phyloP scores from a whole-genome alignment of 768 basidiomycete genomes.

The Suillus subluteus region DNA sequence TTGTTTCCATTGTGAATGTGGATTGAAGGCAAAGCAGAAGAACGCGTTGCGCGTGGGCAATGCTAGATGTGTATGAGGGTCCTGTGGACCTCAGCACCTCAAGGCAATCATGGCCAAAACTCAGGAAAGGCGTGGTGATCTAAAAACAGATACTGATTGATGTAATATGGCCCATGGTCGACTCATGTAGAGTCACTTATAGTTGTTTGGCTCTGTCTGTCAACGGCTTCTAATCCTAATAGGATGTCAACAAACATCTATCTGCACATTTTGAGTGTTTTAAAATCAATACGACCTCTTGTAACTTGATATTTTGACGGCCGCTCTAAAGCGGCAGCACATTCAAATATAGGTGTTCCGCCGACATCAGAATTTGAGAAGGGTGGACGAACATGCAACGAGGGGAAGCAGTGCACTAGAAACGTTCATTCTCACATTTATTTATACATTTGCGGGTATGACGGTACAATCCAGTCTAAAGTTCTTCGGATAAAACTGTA shows the following conservation, averaged over 20 bases:
- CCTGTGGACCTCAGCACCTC: constrained; percentile 74
- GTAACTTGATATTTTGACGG: no score
- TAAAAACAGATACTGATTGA: constrained; percentile 6
- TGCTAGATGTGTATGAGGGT: constrained; percentile 65
- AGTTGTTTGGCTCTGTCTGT: neutral
- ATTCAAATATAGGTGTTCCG: neutral
- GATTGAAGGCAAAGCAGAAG: constrained; percentile 22
- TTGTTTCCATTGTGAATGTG: constrained; percentile 61
- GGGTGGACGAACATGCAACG: neutral
- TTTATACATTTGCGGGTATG: neutral
- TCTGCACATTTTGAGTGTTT: no score
- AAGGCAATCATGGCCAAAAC: constrained; percentile 63
- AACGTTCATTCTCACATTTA: neutral
- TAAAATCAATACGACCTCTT: neutral
- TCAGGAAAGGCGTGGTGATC: constrained; percentile 13
- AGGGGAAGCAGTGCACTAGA: neutral
- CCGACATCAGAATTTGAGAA: neutral
- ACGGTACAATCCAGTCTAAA: neutral
- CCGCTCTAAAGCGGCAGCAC: neutral
- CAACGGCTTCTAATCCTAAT: constrained; percentile 1
- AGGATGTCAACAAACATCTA: neutral
- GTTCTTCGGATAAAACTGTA: neutral
- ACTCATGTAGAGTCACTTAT: neutral
- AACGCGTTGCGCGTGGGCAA: constrained; percentile 34
- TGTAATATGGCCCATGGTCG: neutral